Percentiles rank a stretch among this genome's conserved stretches.
phyloP scores from a whole-genome alignment of 805 yeast genomes.

The Nakazawaea wyomingensis region DNA sequence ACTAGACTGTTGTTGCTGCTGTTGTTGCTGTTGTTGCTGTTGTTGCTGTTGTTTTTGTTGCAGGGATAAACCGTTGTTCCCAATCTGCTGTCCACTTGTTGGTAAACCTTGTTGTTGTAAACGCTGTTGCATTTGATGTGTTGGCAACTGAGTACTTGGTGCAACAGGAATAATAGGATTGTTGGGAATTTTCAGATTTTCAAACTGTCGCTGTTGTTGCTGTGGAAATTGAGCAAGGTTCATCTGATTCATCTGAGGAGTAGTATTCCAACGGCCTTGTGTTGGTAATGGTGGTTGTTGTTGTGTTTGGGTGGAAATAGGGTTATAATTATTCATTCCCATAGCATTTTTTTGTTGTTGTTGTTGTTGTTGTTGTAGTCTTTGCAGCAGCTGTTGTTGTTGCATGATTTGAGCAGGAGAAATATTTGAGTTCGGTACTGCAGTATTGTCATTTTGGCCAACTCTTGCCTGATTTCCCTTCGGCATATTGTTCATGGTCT shows the following conservation, averaged over 20 bases:
- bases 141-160: slow-evolving; percentile 14
- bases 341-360: slow-evolving; percentile 15
- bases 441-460: slow-evolving; percentile 18
- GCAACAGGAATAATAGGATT: slow-evolving; percentile 13
- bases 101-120: slow-evolving; percentile 20
- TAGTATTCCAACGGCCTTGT: slow-evolving; percentile 15
- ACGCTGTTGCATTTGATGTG: slow-evolving; percentile 15
- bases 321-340: slow-evolving; percentile 12
- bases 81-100: slow-evolving; percentile 12
- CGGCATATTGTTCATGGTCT: slow-evolving; percentile 17
- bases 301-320: slow-evolving; percentile 15
- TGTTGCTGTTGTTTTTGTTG: slow-evolving; percentile 14
- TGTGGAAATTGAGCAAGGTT: slow-evolving; percentile 14
- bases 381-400: slow-evolving; percentile 17
- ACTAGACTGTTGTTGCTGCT: slow-evolving; percentile 13
- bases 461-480: slow-evolving; percentile 20
- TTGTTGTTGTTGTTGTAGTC: slow-evolving; percentile 14
- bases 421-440: slow-evolving; percentile 7
- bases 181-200: slow-evolving; percentile 16
- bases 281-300: slow-evolving; percentile 18
- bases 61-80: slow-evolving; percentile 13
- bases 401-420: slow-evolving; percentile 14
- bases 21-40: slow-evolving; percentile 13
- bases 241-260: slow-evolving; percentile 17
- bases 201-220: slow-evolving; percentile 15